Conservation (phyloP, 768 basidiomycete species). For the Hericium coralloides region DNA sequence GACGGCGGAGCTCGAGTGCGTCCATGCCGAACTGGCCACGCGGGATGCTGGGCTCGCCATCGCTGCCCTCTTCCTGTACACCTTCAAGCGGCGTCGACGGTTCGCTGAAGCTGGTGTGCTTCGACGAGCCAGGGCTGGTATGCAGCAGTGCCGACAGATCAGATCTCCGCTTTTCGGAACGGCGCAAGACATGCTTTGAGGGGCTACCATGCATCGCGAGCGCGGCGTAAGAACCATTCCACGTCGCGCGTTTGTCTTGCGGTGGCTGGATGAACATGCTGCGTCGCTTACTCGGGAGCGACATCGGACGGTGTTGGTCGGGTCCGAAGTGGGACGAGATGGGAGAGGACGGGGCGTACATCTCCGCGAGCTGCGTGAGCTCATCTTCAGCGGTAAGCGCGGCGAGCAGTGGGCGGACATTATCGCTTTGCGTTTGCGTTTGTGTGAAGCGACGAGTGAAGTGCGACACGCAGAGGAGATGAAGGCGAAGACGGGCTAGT, state of each 20-base stretch:
- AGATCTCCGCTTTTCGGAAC: slow-evolving; percentile 44
- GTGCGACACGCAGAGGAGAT: slow-evolving; percentile 53
- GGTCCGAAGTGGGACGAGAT: slow-evolving; percentile 21
- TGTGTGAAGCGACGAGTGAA: slow-evolving; percentile 65
- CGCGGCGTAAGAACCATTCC: slow-evolving; percentile 60
- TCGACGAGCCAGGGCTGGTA: slow-evolving; percentile 10
- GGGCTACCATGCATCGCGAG: slow-evolving; percentile 41
- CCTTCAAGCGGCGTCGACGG: slow-evolving; percentile 32
- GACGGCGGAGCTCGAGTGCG: slow-evolving; percentile 52
- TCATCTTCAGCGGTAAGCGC: slow-evolving; percentile 67
- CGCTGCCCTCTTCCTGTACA: slow-evolving; percentile 33
- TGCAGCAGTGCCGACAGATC: slow-evolving; percentile 41
- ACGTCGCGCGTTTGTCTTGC: slow-evolving; percentile 55
- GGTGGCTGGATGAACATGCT: slow-evolving; percentile 20
- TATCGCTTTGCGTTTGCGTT: slow-evolving; percentile 79
- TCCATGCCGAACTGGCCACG: slow-evolving; percentile 47
- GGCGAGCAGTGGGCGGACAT: slow-evolving; percentile 68
- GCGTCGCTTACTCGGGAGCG: slow-evolving; percentile 22
- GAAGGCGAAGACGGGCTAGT: slow-evolving; percentile 40
- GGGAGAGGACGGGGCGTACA: slow-evolving; percentile 81
- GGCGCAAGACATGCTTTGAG: slow-evolving; percentile 31
- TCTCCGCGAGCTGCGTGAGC: slow-evolving; percentile 72
- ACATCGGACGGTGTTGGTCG: slow-evolving; percentile 34
- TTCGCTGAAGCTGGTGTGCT: slow-evolving; percentile 28
- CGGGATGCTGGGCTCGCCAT: slow-evolving; percentile 10